phyloP scores from a whole-genome alignment of 2,329 filamentous ascomycete genomes.

The Claviceps humidiphila region DNA sequence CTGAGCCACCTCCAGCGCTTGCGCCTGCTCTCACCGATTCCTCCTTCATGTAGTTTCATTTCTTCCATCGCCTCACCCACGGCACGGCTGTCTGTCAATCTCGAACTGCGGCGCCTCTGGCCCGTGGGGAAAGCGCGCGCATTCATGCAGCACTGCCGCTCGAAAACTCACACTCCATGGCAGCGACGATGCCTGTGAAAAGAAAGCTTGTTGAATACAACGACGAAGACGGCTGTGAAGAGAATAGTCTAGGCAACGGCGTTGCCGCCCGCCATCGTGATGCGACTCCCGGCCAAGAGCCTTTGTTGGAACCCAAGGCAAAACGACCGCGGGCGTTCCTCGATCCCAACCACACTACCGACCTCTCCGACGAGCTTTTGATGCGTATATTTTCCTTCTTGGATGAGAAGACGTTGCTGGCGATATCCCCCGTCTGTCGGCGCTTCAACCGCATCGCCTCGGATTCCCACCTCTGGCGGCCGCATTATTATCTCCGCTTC shows the following conservation, averaged over 20 bases:
- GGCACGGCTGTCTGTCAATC: background rate
- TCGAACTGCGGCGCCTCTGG: background rate
- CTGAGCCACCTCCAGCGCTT: background rate
- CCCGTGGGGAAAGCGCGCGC: background rate
- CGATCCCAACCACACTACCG: slow-evolving; percentile 49
- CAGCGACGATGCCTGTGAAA: slow-evolving; percentile 13
- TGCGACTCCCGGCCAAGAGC: background rate
- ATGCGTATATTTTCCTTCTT: slow-evolving; percentile 71
- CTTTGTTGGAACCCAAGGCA: background rate
- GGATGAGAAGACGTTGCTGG: slow-evolving; percentile 53
- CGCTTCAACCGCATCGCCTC: slow-evolving; percentile 60
- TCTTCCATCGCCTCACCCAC: background rate
- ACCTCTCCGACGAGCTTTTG: slow-evolving; percentile 75
- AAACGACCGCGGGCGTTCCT: slow-evolving; percentile 2
- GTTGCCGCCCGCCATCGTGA: background rate
- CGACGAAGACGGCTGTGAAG: background rate
- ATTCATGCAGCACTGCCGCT: background rate
- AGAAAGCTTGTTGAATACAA: slow-evolving; percentile 10
- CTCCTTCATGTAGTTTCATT: background rate
- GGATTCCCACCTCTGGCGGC: slow-evolving; percentile 86
- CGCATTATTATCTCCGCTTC: slow-evolving; percentile 75
- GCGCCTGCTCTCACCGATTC: background rate
- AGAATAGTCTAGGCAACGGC: background rate
- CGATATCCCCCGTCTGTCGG: slow-evolving; percentile 51
- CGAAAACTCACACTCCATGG: background rate